Evolutionary conservation across 768 basidiomycete species (phyloP), one percentile per base, ranked within the genome.

Genomic region (Phylloporus rhodoxanthus): DNA sequence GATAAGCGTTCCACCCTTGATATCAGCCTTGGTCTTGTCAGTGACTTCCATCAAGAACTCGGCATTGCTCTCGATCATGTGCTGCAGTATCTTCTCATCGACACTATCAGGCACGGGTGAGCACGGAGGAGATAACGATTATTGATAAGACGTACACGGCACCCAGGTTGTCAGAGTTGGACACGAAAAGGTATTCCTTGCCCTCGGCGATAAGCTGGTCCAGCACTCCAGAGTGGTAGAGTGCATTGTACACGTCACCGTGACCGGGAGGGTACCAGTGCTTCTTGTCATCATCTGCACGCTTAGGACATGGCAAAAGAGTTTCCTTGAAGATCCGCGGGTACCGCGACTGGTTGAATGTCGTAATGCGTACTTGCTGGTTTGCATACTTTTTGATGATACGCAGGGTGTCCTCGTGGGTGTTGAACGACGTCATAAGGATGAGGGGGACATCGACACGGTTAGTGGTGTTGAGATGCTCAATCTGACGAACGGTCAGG

Each of bases 341-440:
- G 72, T 84, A 85, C 48, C 84, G 78, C 15, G 83, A 84, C 68
- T 86, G 84, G 67, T 82, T 81, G 75, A 85, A 84, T 13, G 78
- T 77, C 47, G 78, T 75, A 59, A 86, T 82, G 66, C 82, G 78
- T 63, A 86, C 75, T 69, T 85, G 85, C 71, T 86, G 84, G 71
- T 86, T 87, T 37, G 78, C 77, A 69, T 87, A 87, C 69, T 87
- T 87, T 67, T 85, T 85, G 64, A 87, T 85, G 70, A 87, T 82
- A 40, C 85, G 79, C 25, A 82, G 74, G 15, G 84, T 87, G 65
- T 87, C 84, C 21, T 86, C 85, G 64, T 85, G 83, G 8, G 84
- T 87, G 72, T 87, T 87, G 74, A 87, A 87, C 45, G 84, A 85
- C 60, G 85, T 87, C 84, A 87, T 87, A 59, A 87, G 77, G 67